phyloP scores from a whole-genome alignment of 1,284 basidiomycete genomes.

The Trichosporon inkin region DNA sequence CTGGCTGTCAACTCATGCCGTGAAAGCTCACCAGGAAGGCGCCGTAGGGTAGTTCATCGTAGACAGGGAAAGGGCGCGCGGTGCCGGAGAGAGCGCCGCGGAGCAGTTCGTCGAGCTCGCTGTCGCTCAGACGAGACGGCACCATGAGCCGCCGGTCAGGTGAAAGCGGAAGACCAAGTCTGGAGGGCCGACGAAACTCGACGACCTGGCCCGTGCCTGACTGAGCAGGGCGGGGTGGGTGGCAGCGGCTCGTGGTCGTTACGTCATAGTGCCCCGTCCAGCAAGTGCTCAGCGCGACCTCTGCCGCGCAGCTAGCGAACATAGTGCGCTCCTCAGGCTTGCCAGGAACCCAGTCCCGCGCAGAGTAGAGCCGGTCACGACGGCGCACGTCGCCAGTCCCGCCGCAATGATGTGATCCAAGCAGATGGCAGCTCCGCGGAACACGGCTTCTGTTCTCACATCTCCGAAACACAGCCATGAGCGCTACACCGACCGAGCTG shows the following conservation, averaged over 20 bases:
- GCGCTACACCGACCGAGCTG: neutral
- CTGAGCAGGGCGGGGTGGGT: neutral
- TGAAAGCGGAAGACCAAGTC: neutral
- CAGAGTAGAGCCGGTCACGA: no score
- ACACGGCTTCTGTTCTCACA: neutral
- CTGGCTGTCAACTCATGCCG: neutral
- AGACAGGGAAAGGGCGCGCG: constrained; percentile 15
- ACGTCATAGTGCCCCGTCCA: neutral
- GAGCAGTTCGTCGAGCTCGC: neutral
- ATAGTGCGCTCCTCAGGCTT: no score
- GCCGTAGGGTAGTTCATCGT: constrained; percentile 17
- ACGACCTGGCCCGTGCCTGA: neutral
- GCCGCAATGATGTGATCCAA: neutral
- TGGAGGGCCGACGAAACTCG: neutral
- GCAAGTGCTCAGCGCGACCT: no score
- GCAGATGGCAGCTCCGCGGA: neutral
- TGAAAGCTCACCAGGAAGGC: constrained; percentile 15
- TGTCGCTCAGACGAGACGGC: neutral
- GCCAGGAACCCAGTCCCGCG: no score
- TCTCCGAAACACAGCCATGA: neutral
- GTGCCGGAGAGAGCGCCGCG: neutral
- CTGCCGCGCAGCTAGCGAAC: no score
- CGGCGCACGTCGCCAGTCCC: no score
- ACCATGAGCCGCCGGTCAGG: neutral
- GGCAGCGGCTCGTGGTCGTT: neutral